Evolutionary conservation across 352 stramenopile genomes (phyloP).

Genomic region (Globisporangium spinosum): DNA sequence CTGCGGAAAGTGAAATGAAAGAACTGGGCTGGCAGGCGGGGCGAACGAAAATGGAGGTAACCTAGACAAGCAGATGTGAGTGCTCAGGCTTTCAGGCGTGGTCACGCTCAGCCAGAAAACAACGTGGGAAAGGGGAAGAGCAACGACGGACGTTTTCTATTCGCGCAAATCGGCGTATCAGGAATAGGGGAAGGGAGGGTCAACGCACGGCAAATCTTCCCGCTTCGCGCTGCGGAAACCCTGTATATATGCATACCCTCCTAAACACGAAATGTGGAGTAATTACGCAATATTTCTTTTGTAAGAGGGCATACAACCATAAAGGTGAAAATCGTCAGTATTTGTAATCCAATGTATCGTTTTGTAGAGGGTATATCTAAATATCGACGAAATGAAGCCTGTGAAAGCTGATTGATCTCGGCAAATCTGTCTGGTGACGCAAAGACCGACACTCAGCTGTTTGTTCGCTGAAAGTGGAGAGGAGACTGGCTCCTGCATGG

Average conservation of each 20-base stretch:
- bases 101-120: background rate
- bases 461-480: background rate
- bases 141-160: background rate
- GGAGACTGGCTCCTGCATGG: conserved; percentile 5
- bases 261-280: background rate
- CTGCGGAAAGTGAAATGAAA: conserved; percentile 12
- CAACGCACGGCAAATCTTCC: background rate
- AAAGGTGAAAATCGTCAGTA: too few species aligned
- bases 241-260: background rate
- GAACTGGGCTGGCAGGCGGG: background rate
- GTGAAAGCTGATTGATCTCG: background rate
- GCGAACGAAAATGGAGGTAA: conserved; percentile 10
- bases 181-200: background rate
- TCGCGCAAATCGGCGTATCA: background rate
- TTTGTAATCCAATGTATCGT: too few species aligned
- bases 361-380: too few species aligned
- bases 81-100: background rate
- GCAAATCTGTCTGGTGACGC: conserved; percentile 5
- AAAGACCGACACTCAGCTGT: conserved; percentile 7
- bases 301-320: too few species aligned
- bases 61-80: background rate
- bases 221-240: background rate
- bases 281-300: too few species aligned
- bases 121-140: background rate
- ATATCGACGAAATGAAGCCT: background rate